Percentiles rank a stretch among this genome's conserved stretches.
These are phyloP conservation scores for Ligustrum vulgare DNA, from an alignment of 257 asterid genomes.

Conservation along the genomic window DNA sequence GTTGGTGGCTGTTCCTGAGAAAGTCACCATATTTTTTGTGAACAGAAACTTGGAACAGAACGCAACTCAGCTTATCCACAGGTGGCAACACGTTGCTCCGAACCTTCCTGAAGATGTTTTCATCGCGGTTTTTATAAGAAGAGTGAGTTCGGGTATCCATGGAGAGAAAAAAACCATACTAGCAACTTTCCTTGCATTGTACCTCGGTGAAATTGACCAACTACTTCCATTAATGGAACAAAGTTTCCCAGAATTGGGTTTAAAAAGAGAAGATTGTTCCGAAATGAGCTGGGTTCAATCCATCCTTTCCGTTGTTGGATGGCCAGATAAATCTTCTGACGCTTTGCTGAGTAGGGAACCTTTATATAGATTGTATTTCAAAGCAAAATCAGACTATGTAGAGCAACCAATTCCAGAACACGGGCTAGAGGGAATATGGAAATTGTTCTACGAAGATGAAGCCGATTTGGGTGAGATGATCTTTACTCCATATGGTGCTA, in stretches of 20 bases:
- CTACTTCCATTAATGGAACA: slow-evolving; percentile 13
- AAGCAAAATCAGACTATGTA: slow-evolving; percentile 40
- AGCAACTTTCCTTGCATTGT: slow-evolving; percentile 14
- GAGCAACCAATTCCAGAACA: slow-evolving; percentile 29
- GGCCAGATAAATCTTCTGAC: not conserved
- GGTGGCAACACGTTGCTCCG: slow-evolving; percentile 31
- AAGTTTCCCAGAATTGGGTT: slow-evolving; percentile 27
- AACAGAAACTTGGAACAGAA: slow-evolving; percentile 21
- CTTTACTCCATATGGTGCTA: slow-evolving; percentile 34
- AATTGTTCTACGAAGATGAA: slow-evolving; percentile 23
- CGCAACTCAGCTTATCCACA: slow-evolving; percentile 14
- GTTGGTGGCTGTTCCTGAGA: slow-evolving; percentile 24
- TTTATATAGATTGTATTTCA: not conserved
- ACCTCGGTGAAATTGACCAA: slow-evolving; percentile 20
- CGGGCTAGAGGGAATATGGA: slow-evolving; percentile 35
- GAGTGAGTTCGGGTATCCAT: not conserved
- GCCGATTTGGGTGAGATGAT: slow-evolving; percentile 9
- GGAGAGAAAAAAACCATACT: slow-evolving; percentile 7
- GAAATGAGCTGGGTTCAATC: slow-evolving; percentile 33
- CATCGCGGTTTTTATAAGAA: not conserved
- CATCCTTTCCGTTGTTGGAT: slow-evolving; percentile 10
- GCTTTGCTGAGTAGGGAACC: slow-evolving; percentile 29
- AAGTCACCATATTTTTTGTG: slow-evolving; percentile 18
- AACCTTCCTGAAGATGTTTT: slow-evolving; percentile 16
- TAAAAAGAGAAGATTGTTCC: slow-evolving; percentile 16